Percentiles rank a stretch among this genome's conserved stretches.
phyloP scores from a whole-genome alignment of 371 early-diverging fungal genomes.

The Mucor velutinosus region DNA sequence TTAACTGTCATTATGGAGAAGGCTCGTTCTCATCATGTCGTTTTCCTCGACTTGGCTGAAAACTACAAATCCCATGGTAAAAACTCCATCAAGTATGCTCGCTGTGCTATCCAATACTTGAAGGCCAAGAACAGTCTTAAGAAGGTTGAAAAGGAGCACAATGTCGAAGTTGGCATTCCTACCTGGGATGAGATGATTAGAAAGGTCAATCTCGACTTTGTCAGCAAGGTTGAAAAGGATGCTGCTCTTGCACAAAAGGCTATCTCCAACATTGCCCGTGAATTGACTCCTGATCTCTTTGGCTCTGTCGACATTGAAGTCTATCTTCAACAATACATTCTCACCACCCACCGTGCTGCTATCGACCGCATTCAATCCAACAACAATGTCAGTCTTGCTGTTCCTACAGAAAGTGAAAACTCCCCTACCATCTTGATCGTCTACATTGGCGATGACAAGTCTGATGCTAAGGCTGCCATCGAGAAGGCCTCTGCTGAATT shows the following conservation, averaged over 20 bases:
- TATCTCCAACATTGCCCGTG: constrained; percentile 30
- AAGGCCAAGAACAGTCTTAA: constrained; percentile 57
- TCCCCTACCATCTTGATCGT: constrained; percentile 70
- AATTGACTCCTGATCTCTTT: constrained; percentile 62
- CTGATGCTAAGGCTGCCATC: constrained; percentile 61
- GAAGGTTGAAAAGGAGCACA: constrained; percentile 67
- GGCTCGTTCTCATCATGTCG: constrained; percentile 65
- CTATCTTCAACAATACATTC: constrained; percentile 78
- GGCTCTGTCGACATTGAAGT: constrained; percentile 76
- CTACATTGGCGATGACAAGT: constrained; percentile 66
- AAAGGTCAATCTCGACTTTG: constrained; percentile 59
- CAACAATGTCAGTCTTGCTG: constrained; percentile 71
- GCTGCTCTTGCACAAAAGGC: constrained; percentile 60
- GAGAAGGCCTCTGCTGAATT: constrained; percentile 70
- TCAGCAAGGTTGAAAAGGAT: constrained; percentile 58
- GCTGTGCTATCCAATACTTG: constrained; percentile 66
- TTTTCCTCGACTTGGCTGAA: constrained; percentile 53
- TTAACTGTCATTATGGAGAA: constrained; percentile 78
- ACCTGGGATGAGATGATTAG: not conserved
- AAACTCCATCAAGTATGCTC: constrained; percentile 58
- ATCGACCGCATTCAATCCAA: constrained; percentile 68
- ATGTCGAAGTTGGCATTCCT: constrained; percentile 63
- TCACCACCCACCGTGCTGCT: constrained; percentile 80
- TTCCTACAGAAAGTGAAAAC: constrained; percentile 69
- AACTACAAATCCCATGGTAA: constrained; percentile 48